Percentiles rank a stretch among this genome's conserved stretches.
Evolutionary conservation across 768 basidiomycete species (phyloP).

Genomic region (Auricularia heimuer): DNA sequence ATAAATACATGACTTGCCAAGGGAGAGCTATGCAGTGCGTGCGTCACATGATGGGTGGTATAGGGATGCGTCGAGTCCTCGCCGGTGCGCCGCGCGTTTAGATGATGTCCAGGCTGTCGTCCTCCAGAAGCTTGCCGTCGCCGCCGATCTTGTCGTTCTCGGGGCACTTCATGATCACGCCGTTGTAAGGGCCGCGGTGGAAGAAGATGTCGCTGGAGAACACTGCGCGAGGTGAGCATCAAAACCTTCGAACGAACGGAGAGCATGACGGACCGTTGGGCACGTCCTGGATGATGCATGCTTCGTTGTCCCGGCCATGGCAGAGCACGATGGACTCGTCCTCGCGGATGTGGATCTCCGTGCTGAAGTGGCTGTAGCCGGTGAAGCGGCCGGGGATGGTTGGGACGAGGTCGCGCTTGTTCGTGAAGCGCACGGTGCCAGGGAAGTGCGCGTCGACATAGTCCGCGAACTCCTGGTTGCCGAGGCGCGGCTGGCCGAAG

Average conservation of each 20-base stretch:
- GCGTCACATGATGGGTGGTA: too few species aligned
- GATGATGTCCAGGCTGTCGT: too few species aligned
- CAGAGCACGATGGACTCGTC: neutral
- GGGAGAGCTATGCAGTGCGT: too few species aligned
- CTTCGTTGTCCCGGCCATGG: neutral
- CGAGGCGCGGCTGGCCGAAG: constrained; percentile 37
- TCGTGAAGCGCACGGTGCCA: constrained; percentile 15
- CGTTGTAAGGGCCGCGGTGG: neutral
- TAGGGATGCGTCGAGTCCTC: too few species aligned
- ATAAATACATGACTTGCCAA: too few species aligned
- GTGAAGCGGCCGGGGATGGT: constrained; percentile 30
- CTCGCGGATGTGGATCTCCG: constrained; percentile 35
- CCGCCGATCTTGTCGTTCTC: neutral
- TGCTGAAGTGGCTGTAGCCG: constrained; percentile 34
- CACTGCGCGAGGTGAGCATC: neutral
- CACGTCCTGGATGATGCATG: neutral
- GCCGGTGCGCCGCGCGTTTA: too few species aligned
- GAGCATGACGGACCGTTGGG: neutral
- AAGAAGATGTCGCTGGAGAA: neutral
- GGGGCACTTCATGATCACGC: neutral
- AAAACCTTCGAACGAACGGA: neutral
- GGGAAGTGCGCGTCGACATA: constrained; percentile 1
- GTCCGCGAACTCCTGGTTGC: constrained; percentile 24
- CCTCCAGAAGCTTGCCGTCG: too few species aligned
- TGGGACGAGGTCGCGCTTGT: constrained; percentile 35